These are phyloP conservation scores for Saccharomyces jurei DNA, from an alignment of 805 yeast species.

Conservation along the genomic window DNA sequence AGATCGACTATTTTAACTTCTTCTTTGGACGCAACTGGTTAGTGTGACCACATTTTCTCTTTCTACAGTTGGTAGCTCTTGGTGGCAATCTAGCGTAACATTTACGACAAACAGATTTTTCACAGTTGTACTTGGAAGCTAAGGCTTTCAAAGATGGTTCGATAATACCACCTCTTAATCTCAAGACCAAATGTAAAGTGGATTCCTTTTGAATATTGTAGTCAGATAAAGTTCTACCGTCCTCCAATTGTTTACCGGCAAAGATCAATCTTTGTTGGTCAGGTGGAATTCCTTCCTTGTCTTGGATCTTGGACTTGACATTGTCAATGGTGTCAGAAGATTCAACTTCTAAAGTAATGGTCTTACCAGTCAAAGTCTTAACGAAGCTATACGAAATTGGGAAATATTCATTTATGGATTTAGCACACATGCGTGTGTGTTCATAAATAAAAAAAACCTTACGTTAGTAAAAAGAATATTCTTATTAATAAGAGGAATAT, in stretches of 20 bases:
- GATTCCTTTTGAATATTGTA: conserved; percentile 69
- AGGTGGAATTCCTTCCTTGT: conserved; percentile 64
- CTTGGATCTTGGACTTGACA: conserved; percentile 83
- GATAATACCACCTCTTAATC: conserved; percentile 76
- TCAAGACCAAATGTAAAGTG: conserved; percentile 59
- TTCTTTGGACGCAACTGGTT: conserved; percentile 99
- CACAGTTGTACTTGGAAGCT: conserved; percentile 98
- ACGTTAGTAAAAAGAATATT: conserved; percentile 32
- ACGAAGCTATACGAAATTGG: conserved; percentile 51
- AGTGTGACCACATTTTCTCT: conserved; percentile 99
- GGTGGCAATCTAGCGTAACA: conserved; percentile 99
- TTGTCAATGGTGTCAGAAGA: conserved; percentile 96
- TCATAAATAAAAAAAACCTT: background rate
- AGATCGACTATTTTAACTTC: conserved; percentile 76
- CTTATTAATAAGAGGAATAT: background rate
- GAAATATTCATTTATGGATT: background rate
- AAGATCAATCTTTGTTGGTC: conserved; percentile 63
- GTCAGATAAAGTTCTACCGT: conserved; percentile 63
- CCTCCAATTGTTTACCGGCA: conserved; percentile 66
- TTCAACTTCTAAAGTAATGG: conserved; percentile 95
- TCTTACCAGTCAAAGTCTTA: conserved; percentile 95
- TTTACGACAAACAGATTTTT: conserved; percentile 93
- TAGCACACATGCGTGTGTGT: background rate
- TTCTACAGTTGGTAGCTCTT: conserved; percentile 99
- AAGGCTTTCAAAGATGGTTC: conserved; percentile 97